Base-by-base conservation (phyloP, 2,329 filamentous ascomycete genomes). In the Alternaria burnsii region DNA sequence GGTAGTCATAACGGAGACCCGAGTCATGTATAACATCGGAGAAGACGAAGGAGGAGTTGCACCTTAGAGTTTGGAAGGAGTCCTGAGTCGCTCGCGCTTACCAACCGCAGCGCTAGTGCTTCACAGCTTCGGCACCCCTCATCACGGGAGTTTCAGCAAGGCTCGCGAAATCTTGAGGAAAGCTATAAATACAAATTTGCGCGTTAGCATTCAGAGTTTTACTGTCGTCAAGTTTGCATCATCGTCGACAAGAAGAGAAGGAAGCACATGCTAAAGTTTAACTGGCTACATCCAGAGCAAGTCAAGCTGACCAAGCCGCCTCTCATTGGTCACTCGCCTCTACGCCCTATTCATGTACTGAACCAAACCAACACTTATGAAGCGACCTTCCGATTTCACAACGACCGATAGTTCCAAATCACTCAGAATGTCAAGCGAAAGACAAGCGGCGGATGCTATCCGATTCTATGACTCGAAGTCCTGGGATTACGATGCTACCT, bases 401-500 rank as follows among this genome's bases (percentile, higher is more conserved):
- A 51, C 28, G 7, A 50, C 11, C 20, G 30, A 32, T 48, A 24
- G 4, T 40, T 18, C 14, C 5, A 36, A 40, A 16, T 24, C 43
- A 24, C 22, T 8, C 48, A 63, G 40, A 20, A 72, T 71, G 66
- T 46, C 61, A 38, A 40, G 52, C 24, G 61, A 69, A 32, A 59
- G 63, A 52, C 74, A 77, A 59, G 66, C 71, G 40, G 67, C 71
- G n/a, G 61, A 65, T 18, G 74, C 74, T 8, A 71, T 77, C 47
- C 66, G 65, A 10, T 71, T 78, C 44, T 78, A 82, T 60, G 75
- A 80, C 47, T 64, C 67, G 14, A 76, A 75, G 18, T 74, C 76
- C 6, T 55, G 60, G 18, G 70, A 65, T 22, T 82, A 82, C 66
- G 79, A 82, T 47, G 67, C 77, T 30, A 78, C 76, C n/a, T 80